Evolutionary conservation across 768 basidiomycete species (phyloP).

Genomic region (Podaxis sp.): DNA sequence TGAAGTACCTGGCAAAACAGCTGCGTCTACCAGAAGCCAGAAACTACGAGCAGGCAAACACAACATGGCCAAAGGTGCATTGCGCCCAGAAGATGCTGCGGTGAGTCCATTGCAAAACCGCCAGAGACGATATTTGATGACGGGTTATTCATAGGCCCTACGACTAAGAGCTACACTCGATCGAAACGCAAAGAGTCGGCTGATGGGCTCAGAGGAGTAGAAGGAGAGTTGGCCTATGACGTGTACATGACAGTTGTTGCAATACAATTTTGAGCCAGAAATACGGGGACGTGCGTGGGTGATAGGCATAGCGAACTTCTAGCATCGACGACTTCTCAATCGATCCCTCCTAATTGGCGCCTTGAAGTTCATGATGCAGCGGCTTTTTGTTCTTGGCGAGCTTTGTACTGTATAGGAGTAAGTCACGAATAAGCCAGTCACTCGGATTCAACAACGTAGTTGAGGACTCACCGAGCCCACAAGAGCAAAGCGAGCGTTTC

Average conservation of each 20-base stretch:
- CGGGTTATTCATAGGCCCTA: conserved; percentile 49
- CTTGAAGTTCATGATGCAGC: conserved; percentile 35
- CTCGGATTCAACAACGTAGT: neutral
- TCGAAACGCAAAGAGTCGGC: conserved; percentile 39
- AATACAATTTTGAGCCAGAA: neutral
- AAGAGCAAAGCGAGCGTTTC: conserved; percentile 74
- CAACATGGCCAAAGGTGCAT: conserved; percentile 86
- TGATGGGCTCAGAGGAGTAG: conserved; percentile 8
- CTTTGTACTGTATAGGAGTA: conserved; percentile 51
- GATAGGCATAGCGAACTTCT: neutral
- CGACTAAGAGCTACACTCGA: conserved; percentile 68
- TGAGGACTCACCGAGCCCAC: conserved; percentile 65
- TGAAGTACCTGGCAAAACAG: conserved; percentile 39
- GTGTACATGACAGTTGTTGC: neutral
- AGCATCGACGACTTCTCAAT: neutral
- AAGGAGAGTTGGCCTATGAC: neutral
- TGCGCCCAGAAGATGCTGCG: conserved; percentile 81
- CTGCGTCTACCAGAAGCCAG: conserved; percentile 43
- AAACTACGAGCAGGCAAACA: conserved; percentile 70
- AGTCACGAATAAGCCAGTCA: neutral
- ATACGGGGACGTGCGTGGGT: neutral
- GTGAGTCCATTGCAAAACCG: conserved; percentile 39
- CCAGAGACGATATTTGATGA: neutral
- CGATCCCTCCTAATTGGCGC: neutral
- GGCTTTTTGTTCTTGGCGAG: conserved; percentile 60